Percentiles rank a stretch among this genome's conserved stretches.
Conservation (phyloP, 441 rosid species). For the Isatis lusitanica region DNA sequence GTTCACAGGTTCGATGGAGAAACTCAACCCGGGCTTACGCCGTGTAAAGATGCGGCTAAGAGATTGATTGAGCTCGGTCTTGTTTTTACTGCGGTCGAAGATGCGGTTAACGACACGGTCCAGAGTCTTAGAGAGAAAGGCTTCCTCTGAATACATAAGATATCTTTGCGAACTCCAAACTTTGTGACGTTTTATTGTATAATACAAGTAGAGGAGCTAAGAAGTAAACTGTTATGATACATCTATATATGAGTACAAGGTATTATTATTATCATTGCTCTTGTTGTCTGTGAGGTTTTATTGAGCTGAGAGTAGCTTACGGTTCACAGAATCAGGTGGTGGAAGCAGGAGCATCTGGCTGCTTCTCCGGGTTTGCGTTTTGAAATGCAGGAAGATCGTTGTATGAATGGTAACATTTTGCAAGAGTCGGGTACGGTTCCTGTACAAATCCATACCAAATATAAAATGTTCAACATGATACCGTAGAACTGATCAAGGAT, state of each 20-base stretch:
- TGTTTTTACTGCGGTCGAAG: conserved; percentile 64
- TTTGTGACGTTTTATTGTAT: conserved; percentile 20
- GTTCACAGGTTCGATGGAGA: conserved; percentile 62
- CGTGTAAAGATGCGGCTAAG: conserved; percentile 72
- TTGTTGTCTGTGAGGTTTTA: conserved; percentile 1
- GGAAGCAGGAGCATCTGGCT: conserved; percentile 67
- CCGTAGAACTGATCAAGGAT: background rate
- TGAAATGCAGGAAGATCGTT: conserved; percentile 53
- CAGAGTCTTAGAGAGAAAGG: conserved; percentile 64
- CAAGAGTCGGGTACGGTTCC: conserved; percentile 64
- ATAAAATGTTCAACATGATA: background rate
- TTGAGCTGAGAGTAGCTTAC: conserved; percentile 5
- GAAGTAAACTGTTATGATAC: conserved; percentile 9
- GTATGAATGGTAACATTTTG: conserved; percentile 63
- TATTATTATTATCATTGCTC: background rate
- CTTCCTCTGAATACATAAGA: conserved; percentile 36
- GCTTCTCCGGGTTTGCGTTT: conserved; percentile 61
- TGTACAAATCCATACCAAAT: conserved; percentile 25
- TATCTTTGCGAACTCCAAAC: background rate
- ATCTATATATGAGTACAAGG: conserved; percentile 4
- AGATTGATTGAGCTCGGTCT: conserved; percentile 65
- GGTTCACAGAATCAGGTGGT: conserved; percentile 24
- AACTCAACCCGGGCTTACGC: conserved; percentile 66
- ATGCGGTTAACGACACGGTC: conserved; percentile 59
- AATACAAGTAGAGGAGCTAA: conserved; percentile 11